Evolutionary conservation across 352 stramenopile species (phyloP), one percentile per base, ranked within the genome.

Genomic region (Pythium utonaiense): DNA sequence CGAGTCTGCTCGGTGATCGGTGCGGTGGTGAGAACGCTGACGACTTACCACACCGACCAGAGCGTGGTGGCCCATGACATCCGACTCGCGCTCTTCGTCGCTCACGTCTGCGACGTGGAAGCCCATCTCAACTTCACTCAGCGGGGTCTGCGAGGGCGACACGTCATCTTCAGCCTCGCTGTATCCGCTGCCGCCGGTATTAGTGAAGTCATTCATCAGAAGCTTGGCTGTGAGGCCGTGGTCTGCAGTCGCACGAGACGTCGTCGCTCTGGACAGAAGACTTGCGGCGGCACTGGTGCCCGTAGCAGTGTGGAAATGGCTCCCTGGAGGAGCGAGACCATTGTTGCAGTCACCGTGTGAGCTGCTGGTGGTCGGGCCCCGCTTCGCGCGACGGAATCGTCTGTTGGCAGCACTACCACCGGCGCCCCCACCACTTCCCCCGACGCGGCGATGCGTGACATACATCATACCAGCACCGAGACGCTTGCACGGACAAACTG

Each of bases 351-450:
- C 54, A 17, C 25, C 34, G 5, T 8, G 24, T 14, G 14, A 16
- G 24, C 31, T 28, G 55, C 13, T 30, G 31, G 4, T 28, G 55
- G 44, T 57, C 34, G 36, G 22, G 25, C 33, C 49, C 16, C 53
- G 45, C 60, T 83, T 86, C 54, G 64, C 73, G 17, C 75, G 71
- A 36, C 67, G 76, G 59, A 88, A 88, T 0, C 73, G 70, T 33
- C 60, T 73, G 36, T 57, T 64, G n/a, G 57, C 41, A 7, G 38
- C 28, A 31, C 41, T 36, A 16, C 47, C 21, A 7, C 44, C 69
- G 68, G 25, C n/a, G 7, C 28, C 41, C 30, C 41, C 30, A 24
- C 45, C 56, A 13, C 47, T 30, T 40, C 38, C 30, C 13, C 53
- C 27, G 17, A 36, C 53, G 6, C 34, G 30, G n/a, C 56, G 47